Base-by-base conservation (phyloP, 1,139 yeast species). In the Sugiyamaella pinicola region DNA sequence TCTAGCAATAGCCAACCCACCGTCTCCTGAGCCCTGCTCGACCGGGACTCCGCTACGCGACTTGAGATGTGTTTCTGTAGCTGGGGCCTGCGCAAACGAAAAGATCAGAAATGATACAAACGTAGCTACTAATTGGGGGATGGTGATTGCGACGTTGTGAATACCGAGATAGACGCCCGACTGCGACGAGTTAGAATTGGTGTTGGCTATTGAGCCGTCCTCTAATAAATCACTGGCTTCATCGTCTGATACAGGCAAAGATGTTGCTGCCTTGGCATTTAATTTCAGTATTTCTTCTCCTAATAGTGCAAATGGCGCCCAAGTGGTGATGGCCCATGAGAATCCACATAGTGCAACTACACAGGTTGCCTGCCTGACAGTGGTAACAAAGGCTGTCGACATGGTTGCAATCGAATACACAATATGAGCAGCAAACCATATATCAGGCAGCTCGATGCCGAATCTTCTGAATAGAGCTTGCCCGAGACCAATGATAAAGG, bases 271-370 rank as follows among this genome's bases (percentile, higher is more conserved):
- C 34, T 37, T 35, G 2, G 39, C 26, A 28, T 35, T 28, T 5
- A 49, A 15, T 34, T 54, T 45, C 34, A 68, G 67, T 31, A 73
- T 70, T 37, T 72, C 73, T 53, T 70, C 72, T 1, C 74, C 74
- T n/a, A 73, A 63, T 13, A 73, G 56, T 1, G 75, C 66, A 57
- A 67, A 73, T 12, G 77, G 76, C 0, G 73, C 75, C 77, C 77
- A 73, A 2, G 72, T 63, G 1, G 73, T 67, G 26, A 71, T 58
- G 0, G 76, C 75, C 76, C 77, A 73, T 1, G 74, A 60, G 49
- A 72, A 61, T 10, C 77, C 77, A 47, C 71, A 66, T 8, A 66
- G 40, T 1, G 65, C 72, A 4, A 72, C 72, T 1, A 71, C 55
- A 4, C 57, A 45, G 3, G 73, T 66, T 0, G 74, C 75, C 8